A percentile compares a stretch with the other conserved stretches of the same genome.
Conservation (phyloP, 2,329 filamentous ascomycete genomes). For the Acrodontium crateriforme region DNA sequence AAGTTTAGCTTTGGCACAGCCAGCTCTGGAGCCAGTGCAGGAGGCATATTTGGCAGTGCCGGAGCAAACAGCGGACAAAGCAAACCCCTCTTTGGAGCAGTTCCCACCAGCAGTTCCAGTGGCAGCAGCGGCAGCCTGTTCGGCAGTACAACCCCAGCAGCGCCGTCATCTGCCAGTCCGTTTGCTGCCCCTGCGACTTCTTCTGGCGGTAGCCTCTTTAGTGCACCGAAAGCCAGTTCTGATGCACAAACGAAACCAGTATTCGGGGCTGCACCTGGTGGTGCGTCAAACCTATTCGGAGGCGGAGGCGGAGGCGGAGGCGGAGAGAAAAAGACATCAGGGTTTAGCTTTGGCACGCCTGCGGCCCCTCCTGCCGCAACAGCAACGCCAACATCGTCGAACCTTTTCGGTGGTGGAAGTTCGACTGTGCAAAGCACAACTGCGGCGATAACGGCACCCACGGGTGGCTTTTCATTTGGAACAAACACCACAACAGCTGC, state of each 20-base stretch:
- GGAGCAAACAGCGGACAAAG: conserved; percentile 13
- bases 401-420: no score
- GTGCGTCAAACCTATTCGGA: no score
- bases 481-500: background rate
- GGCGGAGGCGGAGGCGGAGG: no score
- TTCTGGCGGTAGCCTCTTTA: no score
- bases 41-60: conserved; percentile 19
- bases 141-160: conserved; percentile 7
- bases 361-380: no score
- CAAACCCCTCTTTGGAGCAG: no score
- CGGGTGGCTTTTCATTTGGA: conserved; percentile 1
- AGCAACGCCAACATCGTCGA: no score
- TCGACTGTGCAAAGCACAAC: conserved; percentile 1
- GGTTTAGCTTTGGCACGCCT: no score
- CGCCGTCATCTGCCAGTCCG: conserved; percentile 4
- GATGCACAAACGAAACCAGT: no score
- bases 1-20: conserved; percentile 1
- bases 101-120: conserved; percentile 1
- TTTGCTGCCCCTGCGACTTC: background rate
- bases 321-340: no score
- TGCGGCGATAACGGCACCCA: background rate
- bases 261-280: no score
- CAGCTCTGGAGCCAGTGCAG: conserved; percentile 4
- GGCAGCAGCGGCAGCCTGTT: conserved; percentile 5
- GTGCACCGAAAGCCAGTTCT: no score